Percentiles rank a stretch among this genome's conserved stretches.
phyloP scores from a whole-genome alignment of 1,284 basidiomycete species.

The Tremellales sp. region DNA sequence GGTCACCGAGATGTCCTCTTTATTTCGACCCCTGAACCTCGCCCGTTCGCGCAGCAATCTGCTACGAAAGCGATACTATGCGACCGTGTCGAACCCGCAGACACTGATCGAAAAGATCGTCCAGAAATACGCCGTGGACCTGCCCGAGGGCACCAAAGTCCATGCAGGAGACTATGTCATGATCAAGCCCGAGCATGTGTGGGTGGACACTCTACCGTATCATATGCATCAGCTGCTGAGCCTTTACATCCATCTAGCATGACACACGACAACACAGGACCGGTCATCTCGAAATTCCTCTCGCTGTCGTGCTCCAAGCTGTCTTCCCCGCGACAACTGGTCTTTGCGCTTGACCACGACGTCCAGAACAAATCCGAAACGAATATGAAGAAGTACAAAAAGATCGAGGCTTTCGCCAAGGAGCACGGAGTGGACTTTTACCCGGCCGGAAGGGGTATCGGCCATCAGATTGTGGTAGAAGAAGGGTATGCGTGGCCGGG shows the following conservation, averaged over 20 bases:
- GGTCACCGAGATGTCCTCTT: neutral
- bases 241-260: conserved; percentile 51
- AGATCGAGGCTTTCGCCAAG: conserved; percentile 88
- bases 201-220: conserved; percentile 16
- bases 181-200: conserved; percentile 93
- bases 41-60: neutral
- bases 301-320: conserved; percentile 89
- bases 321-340: conserved; percentile 67
- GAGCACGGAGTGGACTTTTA: conserved; percentile 89
- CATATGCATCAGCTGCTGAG: conserved; percentile 3
- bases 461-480: conserved; percentile 91
- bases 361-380: conserved; percentile 95
- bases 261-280: conserved; percentile 98
- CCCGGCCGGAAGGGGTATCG: conserved; percentile 96
- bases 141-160: conserved; percentile 70
- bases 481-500: conserved; percentile 95
- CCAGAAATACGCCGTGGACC: conserved; percentile 89
- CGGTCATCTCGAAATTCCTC: conserved; percentile 95
- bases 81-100: conserved; percentile 57
- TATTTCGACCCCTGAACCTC: conserved; percentile 1
- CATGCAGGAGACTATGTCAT: conserved; percentile 98
- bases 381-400: conserved; percentile 88
- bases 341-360: conserved; percentile 97
- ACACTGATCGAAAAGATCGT: conserved; percentile 97
- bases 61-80: conserved; percentile 22